A percentile compares a stretch with the other conserved stretches of the same genome.
phyloP scores from a whole-genome alignment of 164 flowering plant genomes.

The Amborella trichopoda region DNA sequence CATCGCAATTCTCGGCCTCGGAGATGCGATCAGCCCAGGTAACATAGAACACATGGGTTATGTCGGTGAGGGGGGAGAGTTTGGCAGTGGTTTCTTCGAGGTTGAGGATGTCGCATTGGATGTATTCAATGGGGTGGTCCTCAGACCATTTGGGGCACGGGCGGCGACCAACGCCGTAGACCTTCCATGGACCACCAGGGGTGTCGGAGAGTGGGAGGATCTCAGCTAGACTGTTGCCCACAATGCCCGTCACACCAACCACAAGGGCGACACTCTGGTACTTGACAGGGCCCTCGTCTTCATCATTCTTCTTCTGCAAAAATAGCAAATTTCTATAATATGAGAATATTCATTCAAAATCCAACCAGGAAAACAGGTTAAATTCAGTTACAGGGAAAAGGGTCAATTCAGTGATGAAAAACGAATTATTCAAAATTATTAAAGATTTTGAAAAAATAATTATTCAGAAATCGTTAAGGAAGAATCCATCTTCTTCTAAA shows the following conservation, averaged over 20 bases:
- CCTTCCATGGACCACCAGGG: conserved; percentile 90
- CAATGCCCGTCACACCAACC: conserved; percentile 75
- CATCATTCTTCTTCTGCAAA: conserved; percentile 51
- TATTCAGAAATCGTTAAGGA: too few relatives aligned
- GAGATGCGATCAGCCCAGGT: conserved; percentile 34
- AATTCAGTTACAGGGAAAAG: too few relatives aligned
- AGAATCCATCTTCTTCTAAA: too few relatives aligned
- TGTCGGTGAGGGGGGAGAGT: conserved; percentile 51
- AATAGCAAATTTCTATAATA: not conserved
- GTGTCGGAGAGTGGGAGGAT: conserved; percentile 73
- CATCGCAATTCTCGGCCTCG: conserved; percentile 41
- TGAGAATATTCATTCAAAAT: not conserved
- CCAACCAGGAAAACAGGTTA: not conserved
- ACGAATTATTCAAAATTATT: too few relatives aligned
- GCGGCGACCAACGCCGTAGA: conserved; percentile 71
- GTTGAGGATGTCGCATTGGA: conserved; percentile 61
- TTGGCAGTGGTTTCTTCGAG: conserved; percentile 26
- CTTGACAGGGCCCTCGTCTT: conserved; percentile 23
- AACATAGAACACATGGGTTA: conserved; percentile 71
- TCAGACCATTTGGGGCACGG: conserved; percentile 50
- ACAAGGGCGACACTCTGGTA: conserved; percentile 54
- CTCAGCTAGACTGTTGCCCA: conserved; percentile 79
- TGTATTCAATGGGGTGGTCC: conserved; percentile 51
- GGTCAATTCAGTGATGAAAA: too few relatives aligned
- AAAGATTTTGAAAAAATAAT: too few relatives aligned